phyloP scores from a whole-genome alignment of 1,139 yeast genomes.

The Williopsis jadinii region DNA sequence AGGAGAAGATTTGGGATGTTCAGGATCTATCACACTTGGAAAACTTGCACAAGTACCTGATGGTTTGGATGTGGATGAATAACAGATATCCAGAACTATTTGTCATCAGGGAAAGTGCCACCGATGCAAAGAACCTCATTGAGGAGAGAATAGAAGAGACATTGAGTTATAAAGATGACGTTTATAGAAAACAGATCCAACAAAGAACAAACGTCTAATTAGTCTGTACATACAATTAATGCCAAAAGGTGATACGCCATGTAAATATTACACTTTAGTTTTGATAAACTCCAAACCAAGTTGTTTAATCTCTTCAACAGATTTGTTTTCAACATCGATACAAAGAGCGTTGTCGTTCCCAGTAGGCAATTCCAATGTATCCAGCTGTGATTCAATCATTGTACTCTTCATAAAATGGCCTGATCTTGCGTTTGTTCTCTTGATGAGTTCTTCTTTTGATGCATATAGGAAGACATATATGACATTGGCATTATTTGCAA shows the following conservation, averaged over 20 bases:
- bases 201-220: too few species aligned
- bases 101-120: conserved; percentile 70
- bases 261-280: not conserved
- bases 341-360: conserved; percentile 26
- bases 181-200: not conserved
- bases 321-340: conserved; percentile 29
- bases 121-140: conserved; percentile 55
- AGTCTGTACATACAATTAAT: too few species aligned
- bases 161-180: conserved; percentile 25
- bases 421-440: conserved; percentile 53
- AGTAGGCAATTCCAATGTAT: conserved; percentile 66
- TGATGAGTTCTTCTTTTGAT: conserved; percentile 48
- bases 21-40: conserved; percentile 50
- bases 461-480: conserved; percentile 64
- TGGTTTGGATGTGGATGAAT: conserved; percentile 77
- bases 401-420: conserved; percentile 82
- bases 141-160: conserved; percentile 64
- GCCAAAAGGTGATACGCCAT: too few species aligned
- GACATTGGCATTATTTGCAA: conserved; percentile 35
- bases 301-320: conserved; percentile 35
- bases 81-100: conserved; percentile 81
- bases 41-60: conserved; percentile 58
- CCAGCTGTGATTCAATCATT: conserved; percentile 77
- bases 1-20: conserved; percentile 1
- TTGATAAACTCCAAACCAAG: conserved; percentile 23